These are phyloP conservation scores for Bromus sterilis DNA, from an alignment of 176 grass and related monocot genomes.

Conservation along the genomic window DNA sequence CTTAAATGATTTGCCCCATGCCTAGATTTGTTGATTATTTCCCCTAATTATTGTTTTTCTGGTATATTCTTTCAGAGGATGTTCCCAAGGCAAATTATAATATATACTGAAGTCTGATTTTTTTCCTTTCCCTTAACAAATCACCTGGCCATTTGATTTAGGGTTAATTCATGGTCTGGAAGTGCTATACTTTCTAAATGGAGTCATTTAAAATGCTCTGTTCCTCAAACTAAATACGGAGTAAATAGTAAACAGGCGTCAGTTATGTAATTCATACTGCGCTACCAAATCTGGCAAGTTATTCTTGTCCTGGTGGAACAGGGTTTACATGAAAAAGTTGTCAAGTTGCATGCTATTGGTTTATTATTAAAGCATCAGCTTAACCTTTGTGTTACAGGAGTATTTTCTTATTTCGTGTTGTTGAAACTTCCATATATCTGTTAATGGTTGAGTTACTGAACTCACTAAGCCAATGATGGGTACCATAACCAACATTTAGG, in stretches of 20 bases:
- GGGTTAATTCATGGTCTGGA: neutral
- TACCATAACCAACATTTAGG: neutral
- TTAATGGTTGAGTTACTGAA: neutral
- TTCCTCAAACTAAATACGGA: neutral
- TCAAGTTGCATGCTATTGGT: neutral
- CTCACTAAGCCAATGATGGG: neutral
- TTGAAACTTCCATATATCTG: neutral
- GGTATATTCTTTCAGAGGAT: neutral
- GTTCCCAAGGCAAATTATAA: too few species aligned
- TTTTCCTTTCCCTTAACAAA: neutral
- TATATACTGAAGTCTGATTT: too few species aligned
- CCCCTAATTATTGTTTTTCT: neutral
- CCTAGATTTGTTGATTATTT: too few species aligned
- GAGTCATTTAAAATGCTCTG: neutral
- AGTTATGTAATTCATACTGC: neutral
- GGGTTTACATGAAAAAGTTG: neutral
- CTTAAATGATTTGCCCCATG: too few species aligned
- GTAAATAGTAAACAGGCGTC: too few species aligned
- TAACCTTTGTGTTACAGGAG: neutral
- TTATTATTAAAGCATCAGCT: neutral
- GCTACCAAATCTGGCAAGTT: neutral
- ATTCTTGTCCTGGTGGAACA: neutral
- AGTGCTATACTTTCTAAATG: neutral
- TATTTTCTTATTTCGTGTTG: neutral
- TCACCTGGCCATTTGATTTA: neutral